Evolutionary conservation across 2,329 filamentous ascomycete genomes (phyloP), one percentile per base, ranked within the genome.

Genomic region (Penicillium verrucosum): DNA sequence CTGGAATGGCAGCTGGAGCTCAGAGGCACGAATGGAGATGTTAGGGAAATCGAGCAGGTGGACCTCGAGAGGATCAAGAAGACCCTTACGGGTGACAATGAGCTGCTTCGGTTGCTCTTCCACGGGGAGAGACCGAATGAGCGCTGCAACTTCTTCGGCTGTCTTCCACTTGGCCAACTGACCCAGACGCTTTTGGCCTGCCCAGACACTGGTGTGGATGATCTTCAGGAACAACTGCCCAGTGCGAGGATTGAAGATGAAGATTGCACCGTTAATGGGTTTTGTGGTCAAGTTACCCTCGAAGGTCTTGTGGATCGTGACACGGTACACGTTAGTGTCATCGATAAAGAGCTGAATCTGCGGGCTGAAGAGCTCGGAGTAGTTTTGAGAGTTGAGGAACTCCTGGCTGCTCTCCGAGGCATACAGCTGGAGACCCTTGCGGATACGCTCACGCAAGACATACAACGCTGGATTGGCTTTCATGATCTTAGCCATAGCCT

Each of bases 401-500:
- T 99, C 95, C 70, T 99, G 94, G 77, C 96, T 97, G 79, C 91
- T 97, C 79, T 99, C 95, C 0, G 93, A 97, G 3, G 94, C 94
- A 70, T 99, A 99, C 14, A 99, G 82, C 78, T 99, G 94, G 57
- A 99, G 84, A 82, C 94, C 94, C 81, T 99, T 99, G 63, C 95
- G 86, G 62, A 99, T 99, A 83, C 94, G 94, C 79, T 99, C 94
- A 58, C 94, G 89, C 58, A 99, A 80, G 50, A 99, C 94, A 73
- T 97, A 99, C 32, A 99, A 78, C 3, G 94, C 94, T 16, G 94
- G 94, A 70, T 99, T 99, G 37, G 94, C 93, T 78, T 99, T 99
- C 94, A 99, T 99, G 72, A 99, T 86, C 86, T 99, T 99, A 47
- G 92, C 92, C 95, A 99, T 99, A 6, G 95, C 94, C 74, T 97